phyloP scores from a whole-genome alignment of 1,139 yeast genomes.

The Tardiomyces blankii region DNA sequence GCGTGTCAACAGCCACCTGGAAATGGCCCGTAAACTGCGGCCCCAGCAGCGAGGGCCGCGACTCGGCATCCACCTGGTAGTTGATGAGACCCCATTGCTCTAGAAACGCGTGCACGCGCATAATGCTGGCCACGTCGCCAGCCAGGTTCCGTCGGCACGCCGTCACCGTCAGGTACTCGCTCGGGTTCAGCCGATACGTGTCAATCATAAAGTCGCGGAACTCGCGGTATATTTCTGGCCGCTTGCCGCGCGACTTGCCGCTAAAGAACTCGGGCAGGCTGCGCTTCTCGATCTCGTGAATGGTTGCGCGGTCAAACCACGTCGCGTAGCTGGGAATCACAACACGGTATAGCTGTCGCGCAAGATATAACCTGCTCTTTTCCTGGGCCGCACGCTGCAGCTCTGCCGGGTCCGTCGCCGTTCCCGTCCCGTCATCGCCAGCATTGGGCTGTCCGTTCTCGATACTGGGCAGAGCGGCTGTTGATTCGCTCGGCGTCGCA shows the following conservation, averaged over 20 bases:
- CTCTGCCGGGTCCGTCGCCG: neutral
- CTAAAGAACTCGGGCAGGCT: conserved; percentile 89
- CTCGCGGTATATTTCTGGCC: conserved; percentile 77
- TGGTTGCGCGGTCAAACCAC: conserved; percentile 74
- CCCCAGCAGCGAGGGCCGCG: conserved; percentile 58
- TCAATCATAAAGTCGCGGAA: conserved; percentile 93
- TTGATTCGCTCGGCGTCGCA: neutral
- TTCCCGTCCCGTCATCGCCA: neutral
- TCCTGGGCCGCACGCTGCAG: neutral
- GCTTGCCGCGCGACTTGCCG: conserved; percentile 64
- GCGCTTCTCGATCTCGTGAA: conserved; percentile 55
- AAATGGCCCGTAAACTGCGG: conserved; percentile 53
- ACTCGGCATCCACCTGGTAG: conserved; percentile 76
- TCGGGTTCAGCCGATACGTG: conserved; percentile 84
- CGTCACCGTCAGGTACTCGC: conserved; percentile 84
- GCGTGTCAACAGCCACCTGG: conserved; percentile 60
- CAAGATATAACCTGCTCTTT: neutral
- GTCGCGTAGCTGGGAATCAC: conserved; percentile 89
- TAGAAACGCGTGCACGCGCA: conserved; percentile 81
- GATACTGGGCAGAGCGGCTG: too few relatives aligned
- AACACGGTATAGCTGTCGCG: conserved; percentile 67
- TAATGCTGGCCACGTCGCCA: conserved; percentile 91
- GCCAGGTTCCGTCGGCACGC: conserved; percentile 90
- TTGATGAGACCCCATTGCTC: conserved; percentile 96
- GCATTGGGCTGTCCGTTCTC: too few relatives aligned